Evolutionary conservation across 2,329 filamentous ascomycete species (phyloP), one percentile per base, ranked within the genome.

Genomic region (Ceratocystis colombiana): DNA sequence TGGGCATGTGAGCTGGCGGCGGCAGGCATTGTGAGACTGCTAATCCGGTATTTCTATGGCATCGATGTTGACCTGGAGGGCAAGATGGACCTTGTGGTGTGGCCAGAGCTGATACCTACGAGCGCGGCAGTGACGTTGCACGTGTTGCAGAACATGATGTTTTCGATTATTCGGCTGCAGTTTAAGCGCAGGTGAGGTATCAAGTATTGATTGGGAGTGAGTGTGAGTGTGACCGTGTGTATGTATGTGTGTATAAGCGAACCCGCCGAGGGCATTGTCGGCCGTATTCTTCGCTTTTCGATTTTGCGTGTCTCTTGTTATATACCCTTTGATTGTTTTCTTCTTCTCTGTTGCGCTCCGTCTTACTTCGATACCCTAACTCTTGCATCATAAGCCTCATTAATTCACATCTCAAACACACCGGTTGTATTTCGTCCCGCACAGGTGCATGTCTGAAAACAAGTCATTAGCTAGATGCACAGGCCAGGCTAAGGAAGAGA

Each of bases 81-180:
- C 30, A 84, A 82, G 74, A 76, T 82, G 68, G 85, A 88, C 73
- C 76, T 88, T 70, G 81, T 80, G 5, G 81, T 84, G 66, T 88
- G 85, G 83, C 85, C 85, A 1, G 85, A 88, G 76, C 74, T 88
- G 71, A 74, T 88, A 71, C 85, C 85, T 20, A 86, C 85, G 2
- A 83, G 82, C 65, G 82, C 86, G 22, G 83, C 82, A 25, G 85
- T 87, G 25, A 84, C 84, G 76, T 76, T 88, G 72, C 85, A 88
- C 71, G 85, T 88, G 63, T 72, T 88, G 74, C 85, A 88, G 75
- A 88, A 88, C 73, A 88, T 88, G 85, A 74, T 88, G 66, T 88
- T 88, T 75, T 85, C 83, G 59, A 88, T 88, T 71, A 82, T 87
- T 45, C 79, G 85, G 69, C 75, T 88, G 71, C 80, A 83, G 69